Percentiles rank a stretch among this genome's conserved stretches.
Evolutionary conservation across 139 green algal species (phyloP).

Genomic region (Asterochloris sp.): DNA sequence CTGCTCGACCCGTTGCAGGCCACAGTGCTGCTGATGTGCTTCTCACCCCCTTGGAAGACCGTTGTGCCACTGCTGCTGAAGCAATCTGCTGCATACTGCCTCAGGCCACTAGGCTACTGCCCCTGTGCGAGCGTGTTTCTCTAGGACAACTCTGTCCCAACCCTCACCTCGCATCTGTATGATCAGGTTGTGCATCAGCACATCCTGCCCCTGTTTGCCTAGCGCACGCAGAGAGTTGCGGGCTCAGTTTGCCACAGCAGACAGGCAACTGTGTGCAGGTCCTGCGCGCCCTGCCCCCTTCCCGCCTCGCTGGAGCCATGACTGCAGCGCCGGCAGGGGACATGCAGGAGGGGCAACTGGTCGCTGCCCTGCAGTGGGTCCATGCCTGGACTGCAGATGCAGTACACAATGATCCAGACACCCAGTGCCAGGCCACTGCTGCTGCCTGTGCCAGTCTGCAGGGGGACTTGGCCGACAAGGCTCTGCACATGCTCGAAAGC

Average conservation of each 20-base stretch:
- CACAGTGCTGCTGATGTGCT: not conserved
- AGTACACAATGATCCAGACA: slow-evolving; percentile 1
- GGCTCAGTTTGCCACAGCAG: not conserved
- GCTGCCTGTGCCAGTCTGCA: slow-evolving; percentile 4
- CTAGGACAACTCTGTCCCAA: no score
- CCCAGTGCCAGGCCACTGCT: not conserved
- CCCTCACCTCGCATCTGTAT: not conserved
- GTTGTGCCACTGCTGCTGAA: not conserved
- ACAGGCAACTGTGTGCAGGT: slow-evolving; percentile 1
- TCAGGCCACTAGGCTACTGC: not conserved
- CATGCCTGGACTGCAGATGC: slow-evolving; percentile 8
- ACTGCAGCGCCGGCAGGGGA: not conserved
- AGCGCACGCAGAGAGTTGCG: not conserved
- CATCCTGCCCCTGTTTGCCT: slow-evolving; percentile 11
- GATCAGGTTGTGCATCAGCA: not conserved
- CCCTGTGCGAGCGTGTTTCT: not conserved
- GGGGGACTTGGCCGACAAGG: not conserved
- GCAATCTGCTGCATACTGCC: not conserved
- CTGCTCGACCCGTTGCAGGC: not conserved
- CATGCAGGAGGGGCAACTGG: not conserved
- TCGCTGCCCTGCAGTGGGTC: slow-evolving; percentile 1
- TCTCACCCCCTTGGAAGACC: not conserved
- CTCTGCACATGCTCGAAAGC: slow-evolving; percentile 2
- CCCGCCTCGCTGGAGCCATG: slow-evolving; percentile 46
- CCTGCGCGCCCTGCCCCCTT: slow-evolving; percentile 41